Conservation (phyloP, 306 rosid genomes). For the Bauhinia variegata region DNA sequence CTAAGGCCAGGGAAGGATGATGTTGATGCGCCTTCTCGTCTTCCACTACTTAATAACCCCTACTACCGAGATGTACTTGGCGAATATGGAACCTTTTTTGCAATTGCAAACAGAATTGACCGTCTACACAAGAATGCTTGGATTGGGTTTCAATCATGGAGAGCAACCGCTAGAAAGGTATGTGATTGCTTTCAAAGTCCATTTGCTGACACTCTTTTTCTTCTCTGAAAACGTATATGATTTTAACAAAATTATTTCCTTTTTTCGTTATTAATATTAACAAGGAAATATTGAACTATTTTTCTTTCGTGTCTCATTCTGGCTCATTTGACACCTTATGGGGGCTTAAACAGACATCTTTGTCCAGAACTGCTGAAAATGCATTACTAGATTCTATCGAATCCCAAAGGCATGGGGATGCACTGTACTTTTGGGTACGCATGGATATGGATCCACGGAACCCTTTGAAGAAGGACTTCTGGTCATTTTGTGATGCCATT, state of each 20-base stretch:
- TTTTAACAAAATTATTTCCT: neutral
- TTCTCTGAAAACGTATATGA: neutral
- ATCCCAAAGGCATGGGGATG: conserved; percentile 71
- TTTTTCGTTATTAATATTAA: neutral
- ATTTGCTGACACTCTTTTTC: neutral
- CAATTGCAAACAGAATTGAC: conserved; percentile 84
- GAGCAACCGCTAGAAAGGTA: conserved; percentile 95
- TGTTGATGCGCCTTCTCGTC: conserved; percentile 88
- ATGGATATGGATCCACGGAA: conserved; percentile 77
- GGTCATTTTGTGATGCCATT: conserved; percentile 90
- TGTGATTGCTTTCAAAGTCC: conserved; percentile 17
- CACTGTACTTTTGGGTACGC: conserved; percentile 93
- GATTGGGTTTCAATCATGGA: conserved; percentile 99
- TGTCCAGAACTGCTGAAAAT: conserved; percentile 75
- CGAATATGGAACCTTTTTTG: conserved; percentile 88
- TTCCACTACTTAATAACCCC: conserved; percentile 71
- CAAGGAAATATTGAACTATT: conserved; percentile 2
- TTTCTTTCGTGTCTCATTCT: neutral
- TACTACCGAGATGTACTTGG: conserved; percentile 87
- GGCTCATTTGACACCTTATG: conserved; percentile 30
- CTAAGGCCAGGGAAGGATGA: conserved; percentile 82
- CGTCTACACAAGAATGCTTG: conserved; percentile 94
- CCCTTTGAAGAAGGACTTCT: conserved; percentile 73
- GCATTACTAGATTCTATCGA: conserved; percentile 73
- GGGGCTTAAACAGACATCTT: conserved; percentile 68